Evolutionary conservation across 1,139 yeast genomes (phyloP), one percentile per base, ranked within the genome.

Genomic region (Hansenula lynferdii): DNA sequence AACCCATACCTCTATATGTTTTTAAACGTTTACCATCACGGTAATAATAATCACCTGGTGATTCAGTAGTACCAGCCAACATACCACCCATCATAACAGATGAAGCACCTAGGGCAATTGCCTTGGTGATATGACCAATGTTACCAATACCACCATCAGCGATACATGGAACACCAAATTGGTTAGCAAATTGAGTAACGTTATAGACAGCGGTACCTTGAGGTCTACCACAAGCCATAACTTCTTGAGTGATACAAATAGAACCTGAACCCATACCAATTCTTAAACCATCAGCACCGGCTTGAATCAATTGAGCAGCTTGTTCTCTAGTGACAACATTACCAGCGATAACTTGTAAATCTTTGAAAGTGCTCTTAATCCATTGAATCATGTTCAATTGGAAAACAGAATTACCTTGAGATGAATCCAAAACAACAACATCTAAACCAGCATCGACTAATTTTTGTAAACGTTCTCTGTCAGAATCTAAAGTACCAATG

Each of bases 221-320:
- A 44, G 99, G 98, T 77, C 98, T 90, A 69, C 99, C 99, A 71
- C 96, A 95, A 38, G 99, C 98, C 99, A 92, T 92, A 45, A 92
- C 98, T 71, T 92, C 99, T 72, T 94, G 98, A 42, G 98, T 92
- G 61, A 92, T 94, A 77, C 97, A 92, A 61, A 92, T 92, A 44
- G 97, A 87, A 60, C 98, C 98, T 31, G 97, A 87, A 58, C 99
- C 99, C 99, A 92, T 92, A 71, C 98, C 99, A 53, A 92, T 90
- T 77, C 97, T 89, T 59, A 92, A 77, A 62, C 90, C 98, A 67
- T 92, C 99, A 42, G 95, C 96, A 68, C 98, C 98, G 42, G 95
- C 97, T 56, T 77, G 85, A 56, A 92, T 94, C 61, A 92, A 77
- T 57, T 80, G 75, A 49, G 99, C 98, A 50, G 98, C 97, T 75